These are phyloP conservation scores for Peronospora destructor DNA, from an alignment of 352 stramenopile genomes.

Conservation along the genomic window DNA sequence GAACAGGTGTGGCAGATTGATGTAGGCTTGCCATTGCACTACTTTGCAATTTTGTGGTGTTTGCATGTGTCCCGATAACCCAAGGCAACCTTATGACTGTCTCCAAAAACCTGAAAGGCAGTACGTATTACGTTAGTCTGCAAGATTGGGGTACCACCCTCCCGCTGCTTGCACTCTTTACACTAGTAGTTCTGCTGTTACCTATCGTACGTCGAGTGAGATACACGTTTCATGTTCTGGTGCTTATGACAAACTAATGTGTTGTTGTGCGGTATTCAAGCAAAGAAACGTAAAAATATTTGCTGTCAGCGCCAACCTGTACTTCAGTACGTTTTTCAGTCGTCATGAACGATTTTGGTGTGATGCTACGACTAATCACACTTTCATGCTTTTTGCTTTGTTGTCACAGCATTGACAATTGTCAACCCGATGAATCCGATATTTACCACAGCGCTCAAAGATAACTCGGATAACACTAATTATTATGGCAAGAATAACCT, in stretches of 20 bases:
- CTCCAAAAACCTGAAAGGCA: conserved; percentile 43
- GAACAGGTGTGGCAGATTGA: conserved; percentile 71
- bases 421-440: conserved; percentile 66
- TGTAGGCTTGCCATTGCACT: conserved; percentile 55
- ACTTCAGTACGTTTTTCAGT: conserved; percentile 48
- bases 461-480: conserved; percentile 31
- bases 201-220: conserved; percentile 34
- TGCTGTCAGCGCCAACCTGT: conserved; percentile 65
- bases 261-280: conserved; percentile 8
- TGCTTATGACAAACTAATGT: conserved; percentile 1
- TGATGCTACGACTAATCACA: background rate
- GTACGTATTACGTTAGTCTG: conserved; percentile 59
- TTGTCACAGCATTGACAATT: conserved; percentile 43
- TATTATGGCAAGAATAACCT: conserved; percentile 50
- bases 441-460: conserved; percentile 46
- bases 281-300: conserved; percentile 75
- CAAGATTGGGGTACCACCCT: conserved; percentile 48
- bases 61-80: conserved; percentile 43
- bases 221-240: background rate
- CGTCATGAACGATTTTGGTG: background rate
- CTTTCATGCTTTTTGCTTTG: background rate
- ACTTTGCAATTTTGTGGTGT: conserved; percentile 70
- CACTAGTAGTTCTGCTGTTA: conserved; percentile 48
- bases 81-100: conserved; percentile 41
- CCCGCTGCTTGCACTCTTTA: conserved; percentile 61